Evolutionary conservation across 2,329 filamentous ascomycete genomes (phyloP).

Genomic region (Cordyceps tenuipes): DNA sequence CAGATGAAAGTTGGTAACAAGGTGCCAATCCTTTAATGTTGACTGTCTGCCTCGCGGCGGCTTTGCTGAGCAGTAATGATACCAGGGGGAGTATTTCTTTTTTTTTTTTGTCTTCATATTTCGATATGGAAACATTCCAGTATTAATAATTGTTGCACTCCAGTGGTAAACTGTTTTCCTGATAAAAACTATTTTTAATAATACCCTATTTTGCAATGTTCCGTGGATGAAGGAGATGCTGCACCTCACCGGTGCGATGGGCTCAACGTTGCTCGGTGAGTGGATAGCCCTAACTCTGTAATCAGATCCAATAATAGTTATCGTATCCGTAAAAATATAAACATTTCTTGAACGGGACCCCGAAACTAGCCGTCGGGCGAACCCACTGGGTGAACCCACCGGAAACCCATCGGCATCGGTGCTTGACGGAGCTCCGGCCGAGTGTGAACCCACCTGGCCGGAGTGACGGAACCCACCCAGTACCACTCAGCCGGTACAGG

Average conservation of each 20-base stretch:
- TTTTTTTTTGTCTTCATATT: too few relatives aligned
- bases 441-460: constrained; percentile 7
- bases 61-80: too few relatives aligned
- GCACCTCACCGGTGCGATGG: neutral
- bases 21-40: too few relatives aligned
- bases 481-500: neutral
- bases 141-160: too few relatives aligned
- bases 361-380: neutral
- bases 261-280: neutral
- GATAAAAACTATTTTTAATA: too few relatives aligned
- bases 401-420: constrained; percentile 6
- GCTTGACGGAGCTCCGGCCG: constrained; percentile 8
- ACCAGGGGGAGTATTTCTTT: too few relatives aligned
- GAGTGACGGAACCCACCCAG: neutral
- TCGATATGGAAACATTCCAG: too few relatives aligned
- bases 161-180: too few relatives aligned
- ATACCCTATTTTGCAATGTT: too few relatives aligned
- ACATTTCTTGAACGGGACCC: neutral
- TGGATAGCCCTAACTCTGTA: neutral
- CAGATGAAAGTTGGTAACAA: too few relatives aligned
- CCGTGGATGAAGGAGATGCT: neutral
- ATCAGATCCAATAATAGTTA: neutral
- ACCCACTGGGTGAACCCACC: neutral
- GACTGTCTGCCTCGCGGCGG: too few relatives aligned
- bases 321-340: neutral